Conservation (phyloP, 176 grass and related monocot species). For the Bolboschoenus planiculmis region DNA sequence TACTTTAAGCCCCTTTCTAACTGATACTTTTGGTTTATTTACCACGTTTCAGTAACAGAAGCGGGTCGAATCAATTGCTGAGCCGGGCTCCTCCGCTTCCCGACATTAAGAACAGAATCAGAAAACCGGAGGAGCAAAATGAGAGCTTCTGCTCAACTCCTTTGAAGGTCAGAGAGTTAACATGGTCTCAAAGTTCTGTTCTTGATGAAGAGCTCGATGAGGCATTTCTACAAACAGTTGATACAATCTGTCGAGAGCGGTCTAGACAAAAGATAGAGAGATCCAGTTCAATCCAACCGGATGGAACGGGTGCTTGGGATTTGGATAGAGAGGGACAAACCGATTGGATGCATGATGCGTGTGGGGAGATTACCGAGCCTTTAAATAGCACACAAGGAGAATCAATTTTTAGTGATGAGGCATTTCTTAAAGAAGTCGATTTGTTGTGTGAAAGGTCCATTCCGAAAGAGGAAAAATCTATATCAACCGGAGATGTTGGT, state of each 20-base stretch:
- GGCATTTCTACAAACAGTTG: slow-evolving; percentile 40
- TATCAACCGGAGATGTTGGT: slow-evolving; percentile 4
- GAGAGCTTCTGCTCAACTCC: neutral
- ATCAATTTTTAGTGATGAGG: slow-evolving; percentile 16
- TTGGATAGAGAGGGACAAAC: neutral
- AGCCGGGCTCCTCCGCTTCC: neutral
- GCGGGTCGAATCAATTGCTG: neutral
- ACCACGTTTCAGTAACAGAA: neutral
- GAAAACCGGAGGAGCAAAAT: neutral
- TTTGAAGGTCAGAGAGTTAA: neutral
- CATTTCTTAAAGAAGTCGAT: slow-evolving; percentile 23
- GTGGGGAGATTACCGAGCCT: neutral
- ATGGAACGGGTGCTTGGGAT: neutral
- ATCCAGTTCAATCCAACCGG: neutral
- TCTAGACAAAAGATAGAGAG: slow-evolving; percentile 13
- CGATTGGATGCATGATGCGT: neutral
- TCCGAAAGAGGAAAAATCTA: slow-evolving; percentile 22
- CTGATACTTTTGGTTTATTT: neutral
- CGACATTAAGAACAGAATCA: neutral
- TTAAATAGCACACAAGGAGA: slow-evolving; percentile 17
- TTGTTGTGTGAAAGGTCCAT: slow-evolving; percentile 26
- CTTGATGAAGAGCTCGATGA: slow-evolving; percentile 46
- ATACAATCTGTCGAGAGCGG: slow-evolving; percentile 37
- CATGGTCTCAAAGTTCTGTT: neutral
- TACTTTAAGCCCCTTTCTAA: neutral